phyloP scores from a whole-genome alignment of 2,329 filamentous ascomycete genomes.

The Davidsoniella eucalypti region DNA sequence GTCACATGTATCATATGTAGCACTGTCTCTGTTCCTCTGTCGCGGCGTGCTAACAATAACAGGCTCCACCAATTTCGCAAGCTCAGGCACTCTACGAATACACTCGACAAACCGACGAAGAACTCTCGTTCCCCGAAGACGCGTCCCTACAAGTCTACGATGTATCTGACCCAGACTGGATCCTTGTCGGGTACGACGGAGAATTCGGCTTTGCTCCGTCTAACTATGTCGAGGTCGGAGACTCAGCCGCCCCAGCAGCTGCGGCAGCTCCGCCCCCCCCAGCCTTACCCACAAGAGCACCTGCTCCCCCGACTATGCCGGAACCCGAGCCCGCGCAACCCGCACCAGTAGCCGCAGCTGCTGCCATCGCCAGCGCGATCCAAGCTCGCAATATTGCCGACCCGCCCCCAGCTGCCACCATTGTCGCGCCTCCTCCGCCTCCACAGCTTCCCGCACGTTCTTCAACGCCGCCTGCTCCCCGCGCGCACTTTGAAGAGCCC shows the following conservation, averaged over 20 bases:
- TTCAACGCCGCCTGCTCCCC: slow-evolving; percentile 17
- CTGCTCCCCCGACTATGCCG: slow-evolving; percentile 19
- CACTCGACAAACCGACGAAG: slow-evolving; percentile 89
- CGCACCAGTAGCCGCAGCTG: slow-evolving; percentile 11
- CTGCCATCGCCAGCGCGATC: slow-evolving; percentile 40
- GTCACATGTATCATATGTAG: not conserved
- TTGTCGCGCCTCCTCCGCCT: slow-evolving; percentile 10
- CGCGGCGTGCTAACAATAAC: slow-evolving; percentile 1
- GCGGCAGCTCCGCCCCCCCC: slow-evolving; percentile 21
- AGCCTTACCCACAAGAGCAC: slow-evolving; percentile 28
- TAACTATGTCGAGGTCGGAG: slow-evolving; percentile 70
- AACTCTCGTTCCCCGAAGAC: slow-evolving; percentile 89
- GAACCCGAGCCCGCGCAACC: slow-evolving; percentile 14
- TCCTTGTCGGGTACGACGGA: slow-evolving; percentile 65
- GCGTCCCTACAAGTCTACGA: slow-evolving; percentile 73
- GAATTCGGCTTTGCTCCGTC: slow-evolving; percentile 91
- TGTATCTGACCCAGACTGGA: slow-evolving; percentile 88
- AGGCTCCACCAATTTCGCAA: slow-evolving; percentile 39
- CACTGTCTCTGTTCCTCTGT: not conserved
- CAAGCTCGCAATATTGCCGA: slow-evolving; percentile 23
- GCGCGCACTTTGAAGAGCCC: slow-evolving; percentile 16
- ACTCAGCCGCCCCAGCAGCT: slow-evolving; percentile 25
- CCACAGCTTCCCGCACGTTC: slow-evolving; percentile 18
- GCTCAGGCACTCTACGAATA: slow-evolving; percentile 98
- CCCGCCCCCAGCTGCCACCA: slow-evolving; percentile 1